Conservation (phyloP, 1,284 basidiomycete species). For the Sporisorium scitamineum region DNA sequence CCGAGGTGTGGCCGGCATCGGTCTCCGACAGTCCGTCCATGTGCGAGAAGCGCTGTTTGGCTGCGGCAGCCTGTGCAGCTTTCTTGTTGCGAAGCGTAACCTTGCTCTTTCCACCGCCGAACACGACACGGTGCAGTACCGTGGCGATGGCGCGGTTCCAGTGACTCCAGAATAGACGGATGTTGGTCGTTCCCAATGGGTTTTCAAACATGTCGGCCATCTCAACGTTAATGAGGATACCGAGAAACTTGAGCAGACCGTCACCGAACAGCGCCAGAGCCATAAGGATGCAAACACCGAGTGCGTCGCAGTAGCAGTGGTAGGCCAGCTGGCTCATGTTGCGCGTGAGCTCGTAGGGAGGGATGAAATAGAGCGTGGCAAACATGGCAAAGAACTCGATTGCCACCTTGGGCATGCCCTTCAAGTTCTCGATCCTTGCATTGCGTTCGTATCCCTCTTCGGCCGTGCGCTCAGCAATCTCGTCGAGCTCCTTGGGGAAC, state of each 20-base stretch:
- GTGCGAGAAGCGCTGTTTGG: constrained; percentile 39
- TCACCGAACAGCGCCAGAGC: constrained; percentile 62
- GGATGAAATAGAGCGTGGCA: constrained; percentile 60
- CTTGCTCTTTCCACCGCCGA: constrained; percentile 59
- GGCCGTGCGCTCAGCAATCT: constrained; percentile 54
- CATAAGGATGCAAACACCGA: constrained; percentile 61
- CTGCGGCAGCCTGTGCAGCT: constrained; percentile 7
- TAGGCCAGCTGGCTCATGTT: constrained; percentile 61
- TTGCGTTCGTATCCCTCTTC: constrained; percentile 54
- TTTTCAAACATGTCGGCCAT: constrained; percentile 68
- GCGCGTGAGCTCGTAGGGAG: constrained; percentile 55
- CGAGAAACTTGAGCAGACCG: constrained; percentile 59
- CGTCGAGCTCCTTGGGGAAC: constrained; percentile 63
- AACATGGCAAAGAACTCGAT: constrained; percentile 53
- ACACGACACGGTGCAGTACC: constrained; percentile 68
- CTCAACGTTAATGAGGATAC: constrained; percentile 62
- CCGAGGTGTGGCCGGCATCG: constrained; percentile 53
- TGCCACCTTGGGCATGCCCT: constrained; percentile 57
- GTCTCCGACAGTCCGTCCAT: constrained; percentile 63
- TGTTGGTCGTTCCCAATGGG: constrained; percentile 64
- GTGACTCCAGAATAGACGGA: constrained; percentile 68
- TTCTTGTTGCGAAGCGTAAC: constrained; percentile 31
- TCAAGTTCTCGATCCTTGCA: constrained; percentile 56
- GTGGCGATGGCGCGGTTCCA: constrained; percentile 68
- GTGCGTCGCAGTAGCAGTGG: constrained; percentile 58